These are phyloP conservation scores for Theileria annulata DNA, from an alignment of 169 alveolate genomes.

Conservation along the genomic window DNA sequence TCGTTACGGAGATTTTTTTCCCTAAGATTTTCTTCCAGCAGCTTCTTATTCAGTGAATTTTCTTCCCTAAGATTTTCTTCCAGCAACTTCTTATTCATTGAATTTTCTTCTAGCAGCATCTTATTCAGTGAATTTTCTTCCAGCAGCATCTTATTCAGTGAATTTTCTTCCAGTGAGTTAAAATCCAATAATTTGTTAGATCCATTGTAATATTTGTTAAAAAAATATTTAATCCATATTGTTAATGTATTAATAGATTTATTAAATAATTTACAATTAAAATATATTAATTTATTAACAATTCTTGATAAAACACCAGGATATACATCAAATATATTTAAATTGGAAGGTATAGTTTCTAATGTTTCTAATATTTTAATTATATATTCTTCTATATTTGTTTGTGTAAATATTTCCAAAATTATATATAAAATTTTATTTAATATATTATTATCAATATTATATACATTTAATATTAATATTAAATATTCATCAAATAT, in stretches of 20 bases:
- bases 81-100: no score
- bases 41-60: no score
- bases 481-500: not conserved
- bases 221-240: constrained; percentile 22
- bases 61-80: no score
- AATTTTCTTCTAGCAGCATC: no score
- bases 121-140: no score
- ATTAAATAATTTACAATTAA: constrained; percentile 19
- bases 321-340: constrained; percentile 16
- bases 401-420: constrained; percentile 42
- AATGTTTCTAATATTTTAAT: constrained; percentile 2
- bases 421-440: constrained; percentile 13
- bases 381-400: not conserved
- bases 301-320: constrained; percentile 55
- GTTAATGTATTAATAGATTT: constrained; percentile 12
- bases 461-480: not conserved
- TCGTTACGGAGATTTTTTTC: not conserved
- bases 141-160: no score
- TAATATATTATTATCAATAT: not conserved
- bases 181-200: no score
- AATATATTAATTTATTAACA: not conserved
- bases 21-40: not conserved
- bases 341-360: not conserved
- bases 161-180: no score
- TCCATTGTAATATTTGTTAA: no score